Evolutionary conservation across 441 rosid species (phyloP), one percentile per base, ranked within the genome.

Genomic region (Cnidoscolus chayamansa): DNA sequence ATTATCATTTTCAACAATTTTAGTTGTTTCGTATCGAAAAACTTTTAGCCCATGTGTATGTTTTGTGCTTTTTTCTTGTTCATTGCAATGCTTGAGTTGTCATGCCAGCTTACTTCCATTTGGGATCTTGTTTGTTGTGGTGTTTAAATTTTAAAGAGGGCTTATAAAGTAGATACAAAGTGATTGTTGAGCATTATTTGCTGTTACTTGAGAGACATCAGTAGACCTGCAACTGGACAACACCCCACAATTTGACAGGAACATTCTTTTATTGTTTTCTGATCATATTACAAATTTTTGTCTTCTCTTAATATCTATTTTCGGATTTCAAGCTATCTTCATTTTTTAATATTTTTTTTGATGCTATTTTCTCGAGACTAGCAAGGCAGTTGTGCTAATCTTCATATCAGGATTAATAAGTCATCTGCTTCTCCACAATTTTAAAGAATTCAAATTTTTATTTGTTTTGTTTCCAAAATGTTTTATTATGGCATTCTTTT

Each of bases 101-200:
- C 13, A 15, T 62, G 40, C 50, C 17, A 15, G 40, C 43, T 67
- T 59, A 58, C 72, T 67, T 51, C 53, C 60, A 15, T 67, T 67
- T 51, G 72, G 68, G 67, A 17, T 53, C 51, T 61, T 51, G 62
- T 35, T 60, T 61, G 72, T 25, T 74, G 72, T 40, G 43, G 48
- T 49, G 62, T 49, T 73, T 66, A 40, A 40, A 40, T 7, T 40
- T 40, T 40, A 57, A 73, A 73, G 76, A 57, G 58, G 59, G 47
- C 19, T 59, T 60, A 53, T 25, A 35, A 72, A 51, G 54, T 35
- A 11, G 37, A 53, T 7, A 7, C 4, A 12, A 61, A 51, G 53
- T 60, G 55, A 64, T 40, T 31, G 17, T 54, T 64, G 17, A 16
- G 64, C 17, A 58, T 30, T 32, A 20, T 71, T 71, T 56, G 30